phyloP scores from a whole-genome alignment of 2,329 filamentous ascomycete genomes.

The Aurifilum marmelostoma region DNA sequence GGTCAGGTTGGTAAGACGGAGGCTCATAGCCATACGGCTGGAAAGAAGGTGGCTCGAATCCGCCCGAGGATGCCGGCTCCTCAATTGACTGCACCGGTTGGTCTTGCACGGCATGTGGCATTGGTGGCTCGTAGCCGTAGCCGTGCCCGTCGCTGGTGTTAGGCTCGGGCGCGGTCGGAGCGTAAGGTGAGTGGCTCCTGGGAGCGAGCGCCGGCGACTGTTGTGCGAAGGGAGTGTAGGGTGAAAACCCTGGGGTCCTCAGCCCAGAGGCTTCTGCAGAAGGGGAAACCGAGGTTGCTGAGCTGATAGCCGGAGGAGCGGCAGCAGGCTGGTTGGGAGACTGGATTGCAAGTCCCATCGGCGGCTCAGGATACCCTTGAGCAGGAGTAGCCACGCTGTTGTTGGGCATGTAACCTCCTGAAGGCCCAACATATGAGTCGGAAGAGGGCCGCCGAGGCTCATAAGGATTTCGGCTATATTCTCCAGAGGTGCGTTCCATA shows the following conservation, averaged over 20 bases:
- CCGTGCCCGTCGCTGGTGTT: constrained; percentile 45
- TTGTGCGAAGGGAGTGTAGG: constrained; percentile 26
- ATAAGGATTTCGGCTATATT: constrained; percentile 45
- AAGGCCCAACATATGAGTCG: constrained; percentile 42
- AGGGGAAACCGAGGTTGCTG: constrained; percentile 12
- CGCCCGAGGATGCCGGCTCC: constrained; percentile 42
- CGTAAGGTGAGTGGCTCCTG: constrained; percentile 19
- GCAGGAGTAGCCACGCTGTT: constrained; percentile 36
- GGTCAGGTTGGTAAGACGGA: constrained; percentile 56
- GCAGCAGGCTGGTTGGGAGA: constrained; percentile 34
- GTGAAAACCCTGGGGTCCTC: constrained; percentile 22
- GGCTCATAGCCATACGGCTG: constrained; percentile 63
- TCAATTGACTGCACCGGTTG: constrained; percentile 29
- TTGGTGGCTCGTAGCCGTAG: constrained; percentile 58
- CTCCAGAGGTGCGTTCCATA: constrained; percentile 50
- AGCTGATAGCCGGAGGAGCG: constrained; percentile 31
- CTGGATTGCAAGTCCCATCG: constrained; percentile 33
- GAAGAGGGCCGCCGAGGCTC: constrained; percentile 47
- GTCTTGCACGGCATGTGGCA: constrained; percentile 40
- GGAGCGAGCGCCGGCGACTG: constrained; percentile 30
- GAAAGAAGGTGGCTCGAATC: constrained; percentile 66
- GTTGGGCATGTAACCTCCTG: constrained; percentile 41
- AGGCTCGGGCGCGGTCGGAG: constrained; percentile 21
- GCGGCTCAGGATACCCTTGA: constrained; percentile 37
- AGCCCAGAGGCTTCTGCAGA: constrained; percentile 11